Evolutionary conservation across 2,329 filamentous ascomycete species (phyloP).

Genomic region (Colletotrichum graminicola): DNA sequence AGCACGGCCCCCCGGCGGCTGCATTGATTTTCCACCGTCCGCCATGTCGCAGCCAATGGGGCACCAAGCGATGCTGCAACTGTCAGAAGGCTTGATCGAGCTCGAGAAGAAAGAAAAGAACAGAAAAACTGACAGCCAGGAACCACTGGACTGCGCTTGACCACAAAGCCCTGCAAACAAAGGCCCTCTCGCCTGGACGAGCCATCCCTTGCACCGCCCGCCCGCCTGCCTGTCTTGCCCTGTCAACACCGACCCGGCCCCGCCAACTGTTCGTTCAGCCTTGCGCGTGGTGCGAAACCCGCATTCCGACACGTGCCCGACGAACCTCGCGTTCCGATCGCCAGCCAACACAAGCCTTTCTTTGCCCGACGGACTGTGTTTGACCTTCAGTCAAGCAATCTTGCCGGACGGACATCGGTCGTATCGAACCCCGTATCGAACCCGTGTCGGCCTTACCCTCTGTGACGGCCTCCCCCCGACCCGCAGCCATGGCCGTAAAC

Average conservation of each 20-base stretch:
- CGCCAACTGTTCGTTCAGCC: conserved; percentile 10
- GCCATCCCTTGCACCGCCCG: conserved; percentile 19
- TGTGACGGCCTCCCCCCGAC: not conserved
- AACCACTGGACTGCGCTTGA: not conserved
- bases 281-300: not conserved
- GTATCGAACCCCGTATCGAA: not conserved
- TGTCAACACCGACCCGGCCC: conserved; percentile 7
- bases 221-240: not conserved
- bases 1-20: conserved; percentile 15
- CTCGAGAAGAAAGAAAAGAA: not conserved
- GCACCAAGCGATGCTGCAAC: not conserved
- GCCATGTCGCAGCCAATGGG: not conserved
- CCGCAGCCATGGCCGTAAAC: conserved; percentile 53
- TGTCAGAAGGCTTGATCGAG: not conserved
- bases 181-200: not conserved
- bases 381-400: not conserved
- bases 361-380: not conserved
- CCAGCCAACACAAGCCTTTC: conserved; percentile 8
- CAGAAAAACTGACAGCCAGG: not conserved
- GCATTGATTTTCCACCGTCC: conserved; percentile 27
- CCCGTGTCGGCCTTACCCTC: not conserved
- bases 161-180: not conserved
- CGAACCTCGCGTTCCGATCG: not conserved
- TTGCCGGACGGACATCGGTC: not conserved
- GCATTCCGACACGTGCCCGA: not conserved